phyloP scores from a whole-genome alignment of 306 rosid species.

The Phaseolus lunatus region DNA sequence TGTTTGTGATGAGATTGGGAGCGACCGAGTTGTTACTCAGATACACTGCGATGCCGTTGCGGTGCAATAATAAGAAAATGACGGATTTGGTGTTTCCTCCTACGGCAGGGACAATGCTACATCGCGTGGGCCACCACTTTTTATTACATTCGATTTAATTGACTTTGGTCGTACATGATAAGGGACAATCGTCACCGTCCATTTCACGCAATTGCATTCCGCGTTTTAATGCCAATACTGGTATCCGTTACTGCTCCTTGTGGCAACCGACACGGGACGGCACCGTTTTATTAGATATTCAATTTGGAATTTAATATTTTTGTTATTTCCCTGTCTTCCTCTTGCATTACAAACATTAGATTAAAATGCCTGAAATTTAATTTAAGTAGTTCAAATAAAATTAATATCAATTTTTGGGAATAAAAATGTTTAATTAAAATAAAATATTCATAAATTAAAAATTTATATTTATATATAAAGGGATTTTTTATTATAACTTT shows the following conservation, averaged over 20 bases:
- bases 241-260: neutral
- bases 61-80: conserved; percentile 6
- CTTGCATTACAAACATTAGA: too few species aligned
- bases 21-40: conserved; percentile 37
- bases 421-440: too few species aligned
- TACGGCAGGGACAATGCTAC: neutral
- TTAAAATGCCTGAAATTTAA: too few species aligned
- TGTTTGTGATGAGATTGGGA: neutral
- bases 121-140: conserved; percentile 37
- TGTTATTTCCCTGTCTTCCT: too few species aligned
- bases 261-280: conserved; percentile 49
- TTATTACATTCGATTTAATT: neutral
- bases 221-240: neutral
- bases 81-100: conserved; percentile 7
- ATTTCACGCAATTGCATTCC: neutral
- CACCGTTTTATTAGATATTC: conserved; percentile 21
- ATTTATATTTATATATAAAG: too few species aligned
- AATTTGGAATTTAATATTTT: too few species aligned
- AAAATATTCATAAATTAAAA: too few species aligned
- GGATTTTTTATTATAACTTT: too few species aligned
- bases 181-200: conserved; percentile 29
- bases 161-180: conserved; percentile 17
- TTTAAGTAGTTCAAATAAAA: too few species aligned
- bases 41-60: conserved; percentile 26
- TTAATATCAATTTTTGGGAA: too few species aligned